Conservation (phyloP, 352 stramenopile genomes). For the Pythium vanterpoolii region DNA sequence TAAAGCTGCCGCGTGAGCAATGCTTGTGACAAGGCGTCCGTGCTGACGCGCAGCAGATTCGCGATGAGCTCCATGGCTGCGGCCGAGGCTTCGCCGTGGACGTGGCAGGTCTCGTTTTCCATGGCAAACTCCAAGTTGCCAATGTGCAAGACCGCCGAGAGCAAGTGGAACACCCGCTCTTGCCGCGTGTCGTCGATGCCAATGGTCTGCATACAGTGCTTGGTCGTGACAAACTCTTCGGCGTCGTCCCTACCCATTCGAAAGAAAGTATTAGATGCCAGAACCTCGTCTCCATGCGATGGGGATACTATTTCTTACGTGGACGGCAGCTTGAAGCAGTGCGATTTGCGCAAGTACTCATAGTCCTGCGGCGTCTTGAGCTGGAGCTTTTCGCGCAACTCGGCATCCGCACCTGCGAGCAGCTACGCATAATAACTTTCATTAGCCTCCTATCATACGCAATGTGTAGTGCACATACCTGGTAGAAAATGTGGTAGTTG, state of each 20-base stretch:
- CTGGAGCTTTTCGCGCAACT: constrained; percentile 58
- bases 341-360: constrained; percentile 85
- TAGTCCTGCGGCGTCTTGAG: constrained; percentile 78
- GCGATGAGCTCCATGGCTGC: constrained; percentile 63
- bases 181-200: constrained; percentile 79
- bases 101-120: constrained; percentile 78
- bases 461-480: constrained; percentile 41
- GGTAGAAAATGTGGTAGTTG: constrained; percentile 98
- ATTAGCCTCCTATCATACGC: neutral
- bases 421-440: constrained; percentile 32
- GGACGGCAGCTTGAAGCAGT: constrained; percentile 79
- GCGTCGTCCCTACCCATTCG: constrained; percentile 45
- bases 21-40: constrained; percentile 66
- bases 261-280: neutral
- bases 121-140: constrained; percentile 85
- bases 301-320: too few relatives aligned
- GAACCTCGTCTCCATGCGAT: neutral
- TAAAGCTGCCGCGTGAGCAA: constrained; percentile 84
- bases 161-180: constrained; percentile 82
- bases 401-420: constrained; percentile 72
- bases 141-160: constrained; percentile 83
- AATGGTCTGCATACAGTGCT: constrained; percentile 85
- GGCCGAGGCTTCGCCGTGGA: constrained; percentile 42
- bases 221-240: constrained; percentile 84
- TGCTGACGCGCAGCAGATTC: constrained; percentile 69